Percentiles rank a stretch among this genome's conserved stretches.
Evolutionary conservation across 2,329 filamentous ascomycete genomes (phyloP).

Genomic region (Cladophialophora exuberans): DNA sequence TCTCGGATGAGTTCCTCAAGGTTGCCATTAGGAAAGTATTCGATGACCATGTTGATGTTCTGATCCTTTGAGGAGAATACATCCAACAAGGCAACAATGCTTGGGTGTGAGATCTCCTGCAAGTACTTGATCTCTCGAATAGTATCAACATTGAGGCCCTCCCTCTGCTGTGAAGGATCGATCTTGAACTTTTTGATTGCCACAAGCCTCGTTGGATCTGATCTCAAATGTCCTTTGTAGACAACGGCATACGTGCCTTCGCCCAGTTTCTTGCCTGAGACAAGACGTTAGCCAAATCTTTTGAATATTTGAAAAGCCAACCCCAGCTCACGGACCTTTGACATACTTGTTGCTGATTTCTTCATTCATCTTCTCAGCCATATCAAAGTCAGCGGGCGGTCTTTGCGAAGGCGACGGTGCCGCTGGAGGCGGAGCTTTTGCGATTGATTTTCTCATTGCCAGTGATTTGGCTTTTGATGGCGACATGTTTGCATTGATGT

Average conservation of each 20-base stretch:
- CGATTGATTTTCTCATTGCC: slow-evolving; percentile 37
- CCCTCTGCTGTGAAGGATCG: slow-evolving; percentile 62
- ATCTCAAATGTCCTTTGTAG: slow-evolving; percentile 79
- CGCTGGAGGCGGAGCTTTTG: slow-evolving; percentile 28
- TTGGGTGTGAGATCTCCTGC: slow-evolving; percentile 90
- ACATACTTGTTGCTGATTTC: slow-evolving; percentile 86
- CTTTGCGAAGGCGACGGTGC: slow-evolving; percentile 22
- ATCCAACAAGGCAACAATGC: slow-evolving; percentile 89
- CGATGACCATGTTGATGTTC: slow-evolving; percentile 93
- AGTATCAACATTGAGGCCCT: slow-evolving; percentile 91
- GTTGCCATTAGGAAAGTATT: slow-evolving; percentile 91
- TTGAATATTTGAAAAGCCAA: background rate
- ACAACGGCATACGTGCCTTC: slow-evolving; percentile 97
- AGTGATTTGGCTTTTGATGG: slow-evolving; percentile 41
- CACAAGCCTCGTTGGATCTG: slow-evolving; percentile 72
- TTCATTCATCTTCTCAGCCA: slow-evolving; percentile 78
- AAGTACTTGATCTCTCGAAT: slow-evolving; percentile 95
- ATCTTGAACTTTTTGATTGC: slow-evolving; percentile 65
- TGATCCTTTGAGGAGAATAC: slow-evolving; percentile 97
- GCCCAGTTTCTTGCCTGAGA: slow-evolving; percentile 80
- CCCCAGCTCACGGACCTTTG: slow-evolving; percentile 62
- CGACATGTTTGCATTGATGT: slow-evolving; percentile 38
- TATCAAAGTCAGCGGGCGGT: slow-evolving; percentile 42
- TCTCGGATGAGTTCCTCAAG: slow-evolving; percentile 94
- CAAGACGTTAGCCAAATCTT: background rate